Conservation (phyloP, 2,329 filamentous ascomycete genomes). For the Clonostachys sp. region DNA sequence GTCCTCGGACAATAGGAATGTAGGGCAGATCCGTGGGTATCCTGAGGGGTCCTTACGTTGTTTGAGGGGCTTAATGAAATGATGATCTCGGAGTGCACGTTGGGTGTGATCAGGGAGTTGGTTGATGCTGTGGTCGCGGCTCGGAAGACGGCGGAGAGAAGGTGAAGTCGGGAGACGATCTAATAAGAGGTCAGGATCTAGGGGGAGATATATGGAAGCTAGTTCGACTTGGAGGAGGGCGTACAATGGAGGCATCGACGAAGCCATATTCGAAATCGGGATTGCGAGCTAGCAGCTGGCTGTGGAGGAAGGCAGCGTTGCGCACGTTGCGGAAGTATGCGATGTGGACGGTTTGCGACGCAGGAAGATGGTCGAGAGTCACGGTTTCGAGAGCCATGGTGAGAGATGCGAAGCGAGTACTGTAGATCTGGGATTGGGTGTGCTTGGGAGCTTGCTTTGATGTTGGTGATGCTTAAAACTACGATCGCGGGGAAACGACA, state of each 20-base stretch:
- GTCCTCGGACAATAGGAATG: not conserved
- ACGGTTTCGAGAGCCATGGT: slow-evolving; percentile 60
- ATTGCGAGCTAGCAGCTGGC: slow-evolving; percentile 83
- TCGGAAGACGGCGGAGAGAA: slow-evolving; percentile 72
- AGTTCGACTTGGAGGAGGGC: slow-evolving; percentile 13
- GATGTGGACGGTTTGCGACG: slow-evolving; percentile 62
- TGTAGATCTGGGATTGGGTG: too few species aligned
- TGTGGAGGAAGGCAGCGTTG: slow-evolving; percentile 74
- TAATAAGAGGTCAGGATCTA: slow-evolving; percentile 18
- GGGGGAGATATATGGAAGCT: not conserved
- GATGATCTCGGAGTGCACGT: slow-evolving; percentile 86
- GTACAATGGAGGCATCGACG: slow-evolving; percentile 76
- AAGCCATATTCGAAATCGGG: slow-evolving; percentile 88
- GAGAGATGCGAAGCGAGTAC: not conserved
- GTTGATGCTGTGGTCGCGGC: slow-evolving; percentile 65
- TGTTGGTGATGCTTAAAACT: too few species aligned
- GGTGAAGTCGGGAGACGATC: slow-evolving; percentile 68
- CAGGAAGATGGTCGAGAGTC: slow-evolving; percentile 70
- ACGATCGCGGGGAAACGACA: too few species aligned
- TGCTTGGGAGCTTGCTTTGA: too few species aligned
- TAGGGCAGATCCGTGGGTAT: not conserved
- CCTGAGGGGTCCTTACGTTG: slow-evolving; percentile 50
- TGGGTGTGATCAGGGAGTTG: slow-evolving; percentile 67
- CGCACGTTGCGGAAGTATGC: slow-evolving; percentile 71
- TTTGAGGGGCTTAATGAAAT: slow-evolving; percentile 75